Evolutionary conservation across 371 early-diverging fungal genomes (phyloP).

Genomic region (Apophysomyces sp.): DNA sequence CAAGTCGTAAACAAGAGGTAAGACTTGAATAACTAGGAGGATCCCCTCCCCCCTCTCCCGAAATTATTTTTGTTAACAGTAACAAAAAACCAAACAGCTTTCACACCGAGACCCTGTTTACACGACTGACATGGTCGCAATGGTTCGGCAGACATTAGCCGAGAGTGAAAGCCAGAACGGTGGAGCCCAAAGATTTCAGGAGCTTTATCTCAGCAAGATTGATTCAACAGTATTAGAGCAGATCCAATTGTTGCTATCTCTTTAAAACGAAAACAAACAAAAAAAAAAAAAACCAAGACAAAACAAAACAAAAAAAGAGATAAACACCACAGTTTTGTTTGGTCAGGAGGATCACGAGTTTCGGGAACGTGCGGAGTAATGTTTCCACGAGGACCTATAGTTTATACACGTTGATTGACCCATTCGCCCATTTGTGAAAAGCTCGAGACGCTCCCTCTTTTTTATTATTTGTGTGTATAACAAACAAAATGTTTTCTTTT

Average conservation of each 20-base stretch:
- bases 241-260: conserved; percentile 12
- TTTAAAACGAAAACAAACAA: no score
- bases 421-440: neutral
- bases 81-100: conserved; percentile 23
- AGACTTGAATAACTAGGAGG: neutral
- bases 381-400: neutral
- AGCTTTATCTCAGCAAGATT: conserved; percentile 44
- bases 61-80: no score
- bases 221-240: conserved; percentile 53
- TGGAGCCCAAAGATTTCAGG: conserved; percentile 35
- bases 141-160: conserved; percentile 47
- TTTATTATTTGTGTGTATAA: neutral
- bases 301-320: no score
- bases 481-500: neutral
- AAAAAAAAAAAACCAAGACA: no score
- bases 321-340: neutral
- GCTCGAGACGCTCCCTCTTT: neutral
- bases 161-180: conserved; percentile 46
- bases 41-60: no score
- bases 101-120: conserved; percentile 57
- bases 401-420: neutral
- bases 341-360: conserved; percentile 1
- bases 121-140: conserved; percentile 51
- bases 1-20: conserved; percentile 40
- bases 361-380: neutral